Conservation (phyloP, 345 rosid genomes). For the Rubroshorea leprosula region DNA sequence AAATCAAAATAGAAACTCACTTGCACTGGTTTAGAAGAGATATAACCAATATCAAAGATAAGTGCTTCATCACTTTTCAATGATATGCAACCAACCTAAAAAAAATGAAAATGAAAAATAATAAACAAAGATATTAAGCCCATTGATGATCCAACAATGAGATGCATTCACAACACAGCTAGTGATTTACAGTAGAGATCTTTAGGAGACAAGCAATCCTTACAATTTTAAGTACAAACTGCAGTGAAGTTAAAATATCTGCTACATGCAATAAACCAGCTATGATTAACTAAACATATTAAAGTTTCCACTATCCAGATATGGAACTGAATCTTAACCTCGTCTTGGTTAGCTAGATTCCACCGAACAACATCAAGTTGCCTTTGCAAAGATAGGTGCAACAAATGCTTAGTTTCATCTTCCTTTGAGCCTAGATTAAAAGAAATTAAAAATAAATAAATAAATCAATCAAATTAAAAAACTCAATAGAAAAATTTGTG, state of each 20-base stretch:
- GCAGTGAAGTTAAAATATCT: background rate
- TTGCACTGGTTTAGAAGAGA: constrained; percentile 68
- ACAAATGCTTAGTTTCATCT: constrained; percentile 60
- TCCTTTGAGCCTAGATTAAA: constrained; percentile 35
- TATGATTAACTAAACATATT: constrained; percentile 8
- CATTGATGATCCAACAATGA: constrained; percentile 1
- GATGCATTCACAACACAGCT: background rate
- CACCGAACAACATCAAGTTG: constrained; percentile 71
- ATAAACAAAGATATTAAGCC: constrained; percentile 4
- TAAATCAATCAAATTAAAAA: background rate
- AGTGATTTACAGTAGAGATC: background rate
- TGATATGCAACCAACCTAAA: constrained; percentile 80
- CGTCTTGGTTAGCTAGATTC: constrained; percentile 82
- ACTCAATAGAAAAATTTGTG: background rate
- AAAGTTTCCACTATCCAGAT: constrained; percentile 1
- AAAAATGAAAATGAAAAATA: constrained; percentile 3
- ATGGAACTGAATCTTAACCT: constrained; percentile 40
- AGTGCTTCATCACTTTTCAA: constrained; percentile 45
- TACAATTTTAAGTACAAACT: background rate
- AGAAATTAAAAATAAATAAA: background rate
- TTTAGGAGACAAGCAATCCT: background rate
- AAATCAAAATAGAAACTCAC: constrained; percentile 35
- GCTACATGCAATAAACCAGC: background rate
- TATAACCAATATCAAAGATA: constrained; percentile 71
- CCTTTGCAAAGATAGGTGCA: constrained; percentile 49